A percentile compares a stretch with the other conserved stretches of the same genome.
These are phyloP conservation scores for Fragaria vesca DNA, from an alignment of 306 rosid genomes.

Conservation along the genomic window DNA sequence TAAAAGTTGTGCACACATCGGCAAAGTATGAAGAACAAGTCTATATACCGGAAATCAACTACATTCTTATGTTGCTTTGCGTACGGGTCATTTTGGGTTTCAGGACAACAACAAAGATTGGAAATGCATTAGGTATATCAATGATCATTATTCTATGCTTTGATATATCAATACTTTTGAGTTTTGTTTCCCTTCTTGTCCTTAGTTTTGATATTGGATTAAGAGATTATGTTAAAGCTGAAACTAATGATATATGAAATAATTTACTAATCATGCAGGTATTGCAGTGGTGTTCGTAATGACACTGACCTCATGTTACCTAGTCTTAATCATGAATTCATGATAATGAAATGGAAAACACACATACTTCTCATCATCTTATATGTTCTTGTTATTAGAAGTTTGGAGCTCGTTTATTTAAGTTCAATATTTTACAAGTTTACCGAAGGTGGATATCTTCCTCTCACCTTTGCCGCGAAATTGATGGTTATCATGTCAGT, in stretches of 20 bases:
- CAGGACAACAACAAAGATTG: slow-evolving; percentile 45
- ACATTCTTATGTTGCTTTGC: slow-evolving; percentile 68
- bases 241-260: background rate
- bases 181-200: no score
- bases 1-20: slow-evolving; percentile 71
- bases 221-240: background rate
- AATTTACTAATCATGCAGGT: slow-evolving; percentile 19
- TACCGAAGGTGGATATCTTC: slow-evolving; percentile 46
- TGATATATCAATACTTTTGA: no score
- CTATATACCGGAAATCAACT: slow-evolving; percentile 61
- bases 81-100: slow-evolving; percentile 57
- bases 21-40: slow-evolving; percentile 66
- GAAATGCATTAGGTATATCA: slow-evolving; percentile 67
- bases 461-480: slow-evolving; percentile 27
- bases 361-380: slow-evolving; percentile 22
- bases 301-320: slow-evolving; percentile 31
- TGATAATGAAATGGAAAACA: slow-evolving; percentile 44
- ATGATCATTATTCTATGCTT: no score
- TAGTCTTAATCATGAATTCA: slow-evolving; percentile 37
- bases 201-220: no score
- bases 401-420: slow-evolving; percentile 37
- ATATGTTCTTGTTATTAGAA: slow-evolving; percentile 28
- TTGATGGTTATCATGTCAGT: slow-evolving; percentile 28
- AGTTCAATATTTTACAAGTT: slow-evolving; percentile 43
- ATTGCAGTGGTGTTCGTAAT: slow-evolving; percentile 44